Percentiles rank a stretch among this genome's conserved stretches.
Evolutionary conservation across 176 grass and related monocot species (phyloP).

Genomic region (Triticum urartu): DNA sequence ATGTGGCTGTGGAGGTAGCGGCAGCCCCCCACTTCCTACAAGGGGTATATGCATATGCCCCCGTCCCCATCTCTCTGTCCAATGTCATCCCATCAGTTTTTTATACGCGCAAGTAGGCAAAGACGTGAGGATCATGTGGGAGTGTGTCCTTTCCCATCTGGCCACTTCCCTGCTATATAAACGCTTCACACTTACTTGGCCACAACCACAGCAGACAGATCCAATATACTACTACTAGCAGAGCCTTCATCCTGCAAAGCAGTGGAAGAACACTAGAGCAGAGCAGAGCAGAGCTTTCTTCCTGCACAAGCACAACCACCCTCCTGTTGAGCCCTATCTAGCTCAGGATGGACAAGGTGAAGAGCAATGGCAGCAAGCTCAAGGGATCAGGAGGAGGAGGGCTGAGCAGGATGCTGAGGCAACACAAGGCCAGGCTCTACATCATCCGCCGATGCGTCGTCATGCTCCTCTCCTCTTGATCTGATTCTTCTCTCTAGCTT

Average conservation of each 20-base stretch:
- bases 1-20: slow-evolving; percentile 22
- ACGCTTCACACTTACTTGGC: slow-evolving; percentile 12
- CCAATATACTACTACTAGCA: background rate
- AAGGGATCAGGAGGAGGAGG: background rate
- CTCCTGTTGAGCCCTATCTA: background rate
- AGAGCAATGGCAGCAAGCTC: background rate
- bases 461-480: slow-evolving; percentile 55
- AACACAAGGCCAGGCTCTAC: slow-evolving; percentile 60
- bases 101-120: slow-evolving; percentile 33
- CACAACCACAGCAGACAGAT: slow-evolving; percentile 28
- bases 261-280: background rate
- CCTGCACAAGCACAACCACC: background rate
- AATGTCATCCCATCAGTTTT: background rate
- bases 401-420: slow-evolving; percentile 49
- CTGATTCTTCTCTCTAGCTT: background rate
- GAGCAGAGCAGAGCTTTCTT: background rate
- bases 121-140: background rate
- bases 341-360: background rate
- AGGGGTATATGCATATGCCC: slow-evolving; percentile 29
- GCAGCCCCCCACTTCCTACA: slow-evolving; percentile 29
- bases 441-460: slow-evolving; percentile 58
- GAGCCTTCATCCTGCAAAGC: background rate
- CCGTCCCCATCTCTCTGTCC: background rate
- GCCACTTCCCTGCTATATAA: slow-evolving; percentile 34
- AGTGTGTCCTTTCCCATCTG: background rate